Evolutionary conservation across 2,329 filamentous ascomycete genomes (phyloP), one percentile per base, ranked within the genome.

Genomic region (Elsinoe necatrix): DNA sequence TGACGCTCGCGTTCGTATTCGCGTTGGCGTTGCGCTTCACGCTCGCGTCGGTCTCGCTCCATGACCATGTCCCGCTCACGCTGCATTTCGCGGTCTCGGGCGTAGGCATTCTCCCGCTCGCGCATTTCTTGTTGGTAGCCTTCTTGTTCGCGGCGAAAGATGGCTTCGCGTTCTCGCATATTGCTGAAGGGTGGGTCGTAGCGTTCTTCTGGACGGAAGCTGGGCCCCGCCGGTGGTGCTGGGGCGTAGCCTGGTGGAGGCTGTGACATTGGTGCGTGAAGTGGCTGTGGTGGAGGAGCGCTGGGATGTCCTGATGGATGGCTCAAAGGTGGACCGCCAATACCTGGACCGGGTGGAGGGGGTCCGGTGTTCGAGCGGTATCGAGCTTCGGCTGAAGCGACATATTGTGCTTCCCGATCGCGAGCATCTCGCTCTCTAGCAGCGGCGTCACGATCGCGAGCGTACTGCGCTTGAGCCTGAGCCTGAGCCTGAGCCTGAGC

Each of bases 51-150:
- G 43, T 39, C 20, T 11, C 35, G 51, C n/a, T 55, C 51, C 14
- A 45, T 51, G 5, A 11, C 43, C 31, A 55, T 18, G 25, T 55
- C 55, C 23, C 55, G 43, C 21, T 57, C 55, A 4, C 43, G 43
- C 50, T 42, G 35, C 35, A 43, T 11, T 6, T 34, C 37, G 16
- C 39, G 14, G 52, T 55, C 37, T 9, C 52, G 35, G 18, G 39
- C 37, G 52, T 55, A 55, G 21, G 37, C 37, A 18, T 31, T 55
- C 11, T 59, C 55, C 12, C 58, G 55, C 27, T 63, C 59, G 29
- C 57, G 57, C 25, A 61, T 59, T 12, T 60, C 59, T 25, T 57
- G 56, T 50, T 60, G 54, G 50, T 52, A 56, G 23, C 56, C 57
- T 54, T 45, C 27, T 27, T 31, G 39, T 25, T 56, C 54, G n/a